A percentile compares a stretch with the other conserved stretches of the same genome.
Conservation (phyloP, 306 rosid genomes). For the Prunus davidiana region DNA sequence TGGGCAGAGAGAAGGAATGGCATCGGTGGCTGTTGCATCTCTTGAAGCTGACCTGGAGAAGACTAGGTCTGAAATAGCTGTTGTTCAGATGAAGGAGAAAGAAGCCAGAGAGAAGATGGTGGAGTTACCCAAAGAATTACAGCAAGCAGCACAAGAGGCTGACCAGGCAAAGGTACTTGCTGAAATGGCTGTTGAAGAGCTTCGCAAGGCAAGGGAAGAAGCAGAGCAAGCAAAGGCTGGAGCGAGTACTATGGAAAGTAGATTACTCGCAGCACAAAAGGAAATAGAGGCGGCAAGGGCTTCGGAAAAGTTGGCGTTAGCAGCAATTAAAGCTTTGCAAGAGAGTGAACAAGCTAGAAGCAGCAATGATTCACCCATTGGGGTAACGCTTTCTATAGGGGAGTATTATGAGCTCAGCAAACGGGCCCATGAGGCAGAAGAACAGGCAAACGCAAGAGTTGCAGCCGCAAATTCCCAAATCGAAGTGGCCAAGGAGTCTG, state of each 20-base stretch:
- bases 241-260: conserved; percentile 79
- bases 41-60: conserved; percentile 82
- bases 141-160: conserved; percentile 75
- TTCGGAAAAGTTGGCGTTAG: conserved; percentile 80
- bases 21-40: conserved; percentile 85
- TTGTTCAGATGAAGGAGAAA: conserved; percentile 89
- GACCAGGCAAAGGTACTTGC: conserved; percentile 80
- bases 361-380: conserved; percentile 50
- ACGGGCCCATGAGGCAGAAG: conserved; percentile 92
- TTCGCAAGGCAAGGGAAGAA: conserved; percentile 71
- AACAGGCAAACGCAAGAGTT: conserved; percentile 75
- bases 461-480: conserved; percentile 71
- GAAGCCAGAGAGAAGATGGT: conserved; percentile 76
- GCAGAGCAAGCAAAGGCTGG: conserved; percentile 96
- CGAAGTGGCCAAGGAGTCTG: conserved; percentile 77
- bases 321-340: conserved; percentile 91
- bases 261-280: conserved; percentile 83
- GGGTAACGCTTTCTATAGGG: conserved; percentile 79
- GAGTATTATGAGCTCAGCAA: conserved; percentile 96
- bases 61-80: conserved; percentile 83
- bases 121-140: conserved; percentile 78
- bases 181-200: conserved; percentile 62
- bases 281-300: conserved; percentile 97
- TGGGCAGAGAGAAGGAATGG: conserved; percentile 95
- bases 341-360: conserved; percentile 78